Evolutionary conservation across 306 rosid species (phyloP), one percentile per base, ranked within the genome.

Genomic region (Clitoria ternatea): DNA sequence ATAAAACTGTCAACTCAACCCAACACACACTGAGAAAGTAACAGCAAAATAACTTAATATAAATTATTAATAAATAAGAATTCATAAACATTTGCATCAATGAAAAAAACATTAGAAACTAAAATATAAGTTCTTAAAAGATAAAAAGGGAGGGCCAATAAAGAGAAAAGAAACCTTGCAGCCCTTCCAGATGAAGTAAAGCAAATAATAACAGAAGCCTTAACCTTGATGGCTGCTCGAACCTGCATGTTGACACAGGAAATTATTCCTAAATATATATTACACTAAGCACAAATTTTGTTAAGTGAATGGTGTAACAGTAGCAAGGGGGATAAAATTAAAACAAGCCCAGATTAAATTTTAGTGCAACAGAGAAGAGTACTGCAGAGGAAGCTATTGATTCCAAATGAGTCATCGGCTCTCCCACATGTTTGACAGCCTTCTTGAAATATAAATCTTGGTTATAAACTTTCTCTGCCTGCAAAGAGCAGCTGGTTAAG

Each of bases 111-210:
- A 27, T 26, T 23, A 32, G 54, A 65, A 45, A n/a, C n/a, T n/a
- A n/a, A n/a, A n/a, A n/a, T n/a, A n/a, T n/a, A n/a, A 19, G 9
- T 8, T 72, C 13, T 72, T 27, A 6, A 9, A 56, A 54, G 61
- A 32, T 32, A 59, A 32, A 85, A 73, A 39, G 70, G 8, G 62
- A 33, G 13, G 24, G 40, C 27, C 7, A 20, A 3, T 18, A 50
- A 39, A 8, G 66, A 66, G 18, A 8, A 61, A 70, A 18, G 7
- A 23, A 81, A 91, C 96, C 97, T 87, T 66, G 97, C 97, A 72
- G 97, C 96, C 69, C 97, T 82, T 79, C 97, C 97, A 13, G 97
- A 89, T 61, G 97, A 89, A 70, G 97, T 92, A 79, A 92, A 92
- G 77, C 97, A 92, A 75, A 92, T 84, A 60, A 92, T 89, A 56